phyloP scores from a whole-genome alignment of 1,284 basidiomycete species.

The Tilletia horrida region DNA sequence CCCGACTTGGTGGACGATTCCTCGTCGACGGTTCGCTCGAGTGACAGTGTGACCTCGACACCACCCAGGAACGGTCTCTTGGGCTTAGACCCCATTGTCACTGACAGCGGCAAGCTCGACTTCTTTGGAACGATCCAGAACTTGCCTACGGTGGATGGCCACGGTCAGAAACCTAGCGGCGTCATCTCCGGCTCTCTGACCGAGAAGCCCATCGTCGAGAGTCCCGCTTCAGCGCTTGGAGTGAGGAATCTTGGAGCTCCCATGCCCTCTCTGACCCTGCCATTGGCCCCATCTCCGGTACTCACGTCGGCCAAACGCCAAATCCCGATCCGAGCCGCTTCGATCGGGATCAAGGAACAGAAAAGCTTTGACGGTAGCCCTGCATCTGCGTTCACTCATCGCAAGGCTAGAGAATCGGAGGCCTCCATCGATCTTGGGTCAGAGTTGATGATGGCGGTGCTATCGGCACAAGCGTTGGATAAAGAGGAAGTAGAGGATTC shows the following conservation, averaged over 20 bases:
- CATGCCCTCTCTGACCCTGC: background rate
- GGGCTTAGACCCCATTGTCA: background rate
- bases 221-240: background rate
- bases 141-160: background rate
- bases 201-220: too few relatives aligned
- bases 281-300: background rate
- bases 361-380: background rate
- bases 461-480: slow-evolving; percentile 10
- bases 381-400: background rate
- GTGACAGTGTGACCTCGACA: background rate
- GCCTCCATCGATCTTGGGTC: background rate
- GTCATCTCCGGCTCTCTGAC: background rate
- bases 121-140: slow-evolving; percentile 10
- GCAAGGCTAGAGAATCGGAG: background rate
- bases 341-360: too few relatives aligned
- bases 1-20: slow-evolving; percentile 1
- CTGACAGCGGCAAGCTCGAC: slow-evolving; percentile 1
- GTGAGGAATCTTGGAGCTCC: background rate
- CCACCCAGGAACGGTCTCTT: background rate
- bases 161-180: background rate
- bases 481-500: background rate
- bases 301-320: background rate
- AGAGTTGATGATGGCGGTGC: slow-evolving; percentile 6
- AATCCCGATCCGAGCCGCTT: too few relatives aligned
- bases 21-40: background rate